Conservation (phyloP, 345 rosid genomes). For the Eucalyptus melliodora region DNA sequence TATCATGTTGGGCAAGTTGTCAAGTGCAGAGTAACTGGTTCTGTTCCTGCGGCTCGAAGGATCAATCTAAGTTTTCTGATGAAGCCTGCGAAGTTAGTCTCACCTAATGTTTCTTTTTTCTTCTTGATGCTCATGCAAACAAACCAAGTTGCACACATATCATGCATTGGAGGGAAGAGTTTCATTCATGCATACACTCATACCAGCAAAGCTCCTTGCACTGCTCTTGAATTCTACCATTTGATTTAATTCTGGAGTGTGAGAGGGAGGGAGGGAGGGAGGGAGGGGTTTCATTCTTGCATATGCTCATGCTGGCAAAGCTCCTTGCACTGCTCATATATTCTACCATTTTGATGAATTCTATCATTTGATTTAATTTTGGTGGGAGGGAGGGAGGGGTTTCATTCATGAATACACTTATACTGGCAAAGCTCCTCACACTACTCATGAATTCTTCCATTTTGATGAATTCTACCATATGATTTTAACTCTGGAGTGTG, state of each 20-base stretch:
- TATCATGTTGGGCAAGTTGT: conserved; percentile 93
- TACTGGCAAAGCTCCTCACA: not conserved
- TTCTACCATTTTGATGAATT: not conserved
- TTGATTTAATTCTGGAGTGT: not conserved
- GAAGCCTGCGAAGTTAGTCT: conserved; percentile 65
- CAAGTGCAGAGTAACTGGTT: conserved; percentile 77
- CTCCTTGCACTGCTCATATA: not conserved
- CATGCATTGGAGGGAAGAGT: not conserved
- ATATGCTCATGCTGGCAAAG: not conserved
- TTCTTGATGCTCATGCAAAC: not conserved
- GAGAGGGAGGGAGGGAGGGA: not conserved
- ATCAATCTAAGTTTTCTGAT: conserved; percentile 79
- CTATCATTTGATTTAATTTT: not conserved
- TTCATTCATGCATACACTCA: not conserved
- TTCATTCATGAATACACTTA: not conserved
- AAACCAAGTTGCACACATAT: not conserved
- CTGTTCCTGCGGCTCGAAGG: conserved; percentile 50
- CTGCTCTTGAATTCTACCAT: not conserved
- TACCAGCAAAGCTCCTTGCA: not conserved
- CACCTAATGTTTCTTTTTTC: not conserved
- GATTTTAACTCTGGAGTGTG: not conserved
- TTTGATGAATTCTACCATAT: not conserved
- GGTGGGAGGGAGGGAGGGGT: not conserved
- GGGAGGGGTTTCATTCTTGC: not conserved
- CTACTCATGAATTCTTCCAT: not conserved